Evolutionary conservation across 2,329 filamentous ascomycete genomes (phyloP).

Genomic region (Claviceps paspali): DNA sequence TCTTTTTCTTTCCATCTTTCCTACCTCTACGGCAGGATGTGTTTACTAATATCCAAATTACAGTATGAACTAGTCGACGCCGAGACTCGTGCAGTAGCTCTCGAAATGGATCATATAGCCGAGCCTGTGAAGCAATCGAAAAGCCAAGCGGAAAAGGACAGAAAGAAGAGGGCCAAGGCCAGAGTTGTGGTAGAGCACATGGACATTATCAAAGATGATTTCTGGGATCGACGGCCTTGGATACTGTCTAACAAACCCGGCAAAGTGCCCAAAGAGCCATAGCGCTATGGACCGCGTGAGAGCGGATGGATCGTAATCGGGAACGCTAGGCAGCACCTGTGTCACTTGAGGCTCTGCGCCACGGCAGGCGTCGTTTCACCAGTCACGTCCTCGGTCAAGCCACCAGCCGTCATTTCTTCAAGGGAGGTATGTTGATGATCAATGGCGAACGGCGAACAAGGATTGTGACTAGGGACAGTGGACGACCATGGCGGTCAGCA

Average conservation of each 20-base stretch:
- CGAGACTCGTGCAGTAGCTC: slow-evolving; percentile 27
- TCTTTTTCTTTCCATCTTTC: background rate
- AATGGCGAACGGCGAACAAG: background rate
- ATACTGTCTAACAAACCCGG: slow-evolving; percentile 61
- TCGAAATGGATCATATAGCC: slow-evolving; percentile 31
- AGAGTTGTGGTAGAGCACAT: slow-evolving; percentile 69
- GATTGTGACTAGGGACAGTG: background rate
- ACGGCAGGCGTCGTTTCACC: background rate
- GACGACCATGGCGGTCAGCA: background rate
- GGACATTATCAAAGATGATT: slow-evolving; percentile 90
- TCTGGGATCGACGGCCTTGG: slow-evolving; percentile 84
- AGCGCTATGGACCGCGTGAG: slow-evolving; percentile 9
- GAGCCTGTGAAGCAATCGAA: slow-evolving; percentile 49
- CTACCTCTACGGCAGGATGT: background rate
- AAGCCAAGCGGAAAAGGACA: slow-evolving; percentile 70
- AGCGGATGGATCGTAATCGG: too few species aligned
- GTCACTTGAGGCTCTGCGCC: too few species aligned
- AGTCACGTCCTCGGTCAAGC: too few species aligned
- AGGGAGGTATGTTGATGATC: too few species aligned
- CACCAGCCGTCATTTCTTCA: too few species aligned
- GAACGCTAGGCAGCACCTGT: too few species aligned
- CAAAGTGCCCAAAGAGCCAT: slow-evolving; percentile 47
- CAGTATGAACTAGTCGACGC: slow-evolving; percentile 59
- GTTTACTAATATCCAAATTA: background rate
- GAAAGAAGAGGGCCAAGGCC: slow-evolving; percentile 67